Evolutionary conservation across 2,329 filamentous ascomycete species (phyloP).

Genomic region (Colletotrichum tanaceti): DNA sequence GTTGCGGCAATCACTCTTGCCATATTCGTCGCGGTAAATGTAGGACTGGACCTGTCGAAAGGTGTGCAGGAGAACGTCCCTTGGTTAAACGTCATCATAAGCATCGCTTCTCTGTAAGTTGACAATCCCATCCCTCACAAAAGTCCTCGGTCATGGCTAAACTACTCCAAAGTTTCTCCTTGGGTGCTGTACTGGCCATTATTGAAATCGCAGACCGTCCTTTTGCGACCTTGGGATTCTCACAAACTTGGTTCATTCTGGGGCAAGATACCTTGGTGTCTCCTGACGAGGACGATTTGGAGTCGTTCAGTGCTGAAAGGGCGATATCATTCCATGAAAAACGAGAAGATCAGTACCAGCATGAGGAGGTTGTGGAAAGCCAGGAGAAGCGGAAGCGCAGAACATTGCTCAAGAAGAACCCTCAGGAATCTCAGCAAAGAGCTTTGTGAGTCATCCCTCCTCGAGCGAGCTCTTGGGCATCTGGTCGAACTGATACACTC

Average conservation of each 20-base stretch:
- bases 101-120: constrained; percentile 31
- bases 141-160: not conserved
- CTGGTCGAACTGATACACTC: not conserved
- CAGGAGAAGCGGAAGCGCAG: constrained; percentile 15
- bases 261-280: constrained; percentile 1
- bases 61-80: constrained; percentile 24
- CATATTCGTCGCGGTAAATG: constrained; percentile 34
- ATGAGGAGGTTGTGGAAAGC: not conserved
- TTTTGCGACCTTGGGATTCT: constrained; percentile 31
- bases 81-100: constrained; percentile 36
- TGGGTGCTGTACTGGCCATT: constrained; percentile 20
- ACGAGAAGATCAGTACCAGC: not conserved
- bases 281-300: constrained; percentile 2
- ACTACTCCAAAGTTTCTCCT: not conserved
- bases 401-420: constrained; percentile 26
- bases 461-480: too few species aligned
- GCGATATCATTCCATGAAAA: not conserved
- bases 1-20: constrained; percentile 25
- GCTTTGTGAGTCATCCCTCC: not conserved
- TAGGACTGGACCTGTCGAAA: constrained; percentile 31
- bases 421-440: not conserved
- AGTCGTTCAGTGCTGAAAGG: not conserved
- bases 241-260: constrained; percentile 27
- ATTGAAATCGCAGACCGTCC: constrained; percentile 37
- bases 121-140: fast-evolving